Conservation (phyloP, 2,329 filamentous ascomycete genomes). For the Fusarium floridanum region DNA sequence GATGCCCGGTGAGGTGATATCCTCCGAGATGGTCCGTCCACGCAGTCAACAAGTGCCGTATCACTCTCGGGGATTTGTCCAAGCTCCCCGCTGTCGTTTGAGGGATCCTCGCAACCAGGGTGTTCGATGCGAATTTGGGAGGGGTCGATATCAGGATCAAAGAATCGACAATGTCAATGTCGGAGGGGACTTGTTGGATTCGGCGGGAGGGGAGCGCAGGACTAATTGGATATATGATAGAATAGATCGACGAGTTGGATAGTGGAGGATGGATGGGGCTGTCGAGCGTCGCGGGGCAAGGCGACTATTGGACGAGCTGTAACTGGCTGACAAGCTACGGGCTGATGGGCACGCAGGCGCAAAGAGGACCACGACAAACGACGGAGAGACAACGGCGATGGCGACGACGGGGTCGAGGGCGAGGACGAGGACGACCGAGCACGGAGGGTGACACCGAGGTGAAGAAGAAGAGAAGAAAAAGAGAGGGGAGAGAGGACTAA, state of each 20-base stretch:
- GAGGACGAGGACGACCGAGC: conserved; percentile 13
- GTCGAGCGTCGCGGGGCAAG: conserved; percentile 35
- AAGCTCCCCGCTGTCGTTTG: conserved; percentile 29
- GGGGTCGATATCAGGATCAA: conserved; percentile 21
- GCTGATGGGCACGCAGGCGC: conserved; percentile 24
- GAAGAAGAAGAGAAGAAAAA: conserved; percentile 23
- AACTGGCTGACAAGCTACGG: conserved; percentile 32
- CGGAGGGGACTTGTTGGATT: conserved; percentile 10
- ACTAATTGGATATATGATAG: conserved; percentile 33
- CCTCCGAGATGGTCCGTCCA: conserved; percentile 39
- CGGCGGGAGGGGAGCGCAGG: conserved; percentile 11
- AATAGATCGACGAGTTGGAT: conserved; percentile 22
- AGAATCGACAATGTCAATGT: conserved; percentile 16
- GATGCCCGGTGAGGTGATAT: conserved; percentile 29
- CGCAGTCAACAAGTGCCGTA: conserved; percentile 37
- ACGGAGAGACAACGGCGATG: conserved; percentile 26
- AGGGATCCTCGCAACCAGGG: conserved; percentile 16
- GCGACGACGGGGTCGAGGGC: conserved; percentile 14
- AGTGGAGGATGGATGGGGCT: conserved; percentile 22
- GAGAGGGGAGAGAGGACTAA: conserved; percentile 26
- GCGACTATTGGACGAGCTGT: conserved; percentile 31
- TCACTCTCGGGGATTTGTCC: conserved; percentile 33
- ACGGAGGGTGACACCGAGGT: conserved; percentile 28
- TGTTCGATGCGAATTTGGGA: conserved; percentile 16
- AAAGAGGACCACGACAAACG: conserved; percentile 14